A percentile compares a stretch with the other conserved stretches of the same genome.
Evolutionary conservation across 2,329 filamentous ascomycete genomes (phyloP).

Genomic region (Lachnellula occidentalis): DNA sequence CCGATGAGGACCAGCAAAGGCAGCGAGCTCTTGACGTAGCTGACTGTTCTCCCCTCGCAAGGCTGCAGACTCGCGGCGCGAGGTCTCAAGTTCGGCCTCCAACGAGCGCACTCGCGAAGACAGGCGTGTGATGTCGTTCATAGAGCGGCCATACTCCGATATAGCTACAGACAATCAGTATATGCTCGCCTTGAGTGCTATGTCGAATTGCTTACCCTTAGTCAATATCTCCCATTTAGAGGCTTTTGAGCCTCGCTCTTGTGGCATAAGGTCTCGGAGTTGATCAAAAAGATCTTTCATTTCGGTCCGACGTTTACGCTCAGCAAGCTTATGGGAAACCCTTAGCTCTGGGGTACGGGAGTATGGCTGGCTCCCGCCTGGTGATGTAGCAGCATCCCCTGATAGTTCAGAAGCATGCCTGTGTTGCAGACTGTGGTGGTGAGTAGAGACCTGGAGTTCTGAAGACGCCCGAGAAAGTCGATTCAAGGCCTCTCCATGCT

Average conservation of each 20-base stretch:
- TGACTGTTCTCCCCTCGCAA: constrained; percentile 28
- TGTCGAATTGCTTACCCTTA: constrained; percentile 54
- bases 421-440: constrained; percentile 74
- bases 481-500: constrained; percentile 40
- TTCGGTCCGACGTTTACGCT: constrained; percentile 76
- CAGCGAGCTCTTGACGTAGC: constrained; percentile 24
- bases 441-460: constrained; percentile 46
- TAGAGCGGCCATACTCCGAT: constrained; percentile 44
- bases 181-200: not conserved
- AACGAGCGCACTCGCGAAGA: constrained; percentile 4
- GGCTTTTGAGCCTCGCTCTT: constrained; percentile 76
- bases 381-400: constrained; percentile 48
- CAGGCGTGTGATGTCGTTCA: constrained; percentile 32
- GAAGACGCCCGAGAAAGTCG: constrained; percentile 43
- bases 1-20: constrained; percentile 13
- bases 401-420: constrained; percentile 64
- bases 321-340: constrained; percentile 79
- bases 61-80: constrained; percentile 40
- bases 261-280: constrained; percentile 70
- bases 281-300: constrained; percentile 88
- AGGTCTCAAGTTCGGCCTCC: constrained; percentile 32
- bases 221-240: constrained; percentile 88
- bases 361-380: constrained; percentile 64
- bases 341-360: constrained; percentile 76
- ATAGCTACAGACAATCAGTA: constrained; percentile 44